Percentiles rank a stretch among this genome's conserved stretches.
These are phyloP conservation scores for Beauveria sp. DNA, from an alignment of 2,329 filamentous ascomycete species.

Conservation along the genomic window DNA sequence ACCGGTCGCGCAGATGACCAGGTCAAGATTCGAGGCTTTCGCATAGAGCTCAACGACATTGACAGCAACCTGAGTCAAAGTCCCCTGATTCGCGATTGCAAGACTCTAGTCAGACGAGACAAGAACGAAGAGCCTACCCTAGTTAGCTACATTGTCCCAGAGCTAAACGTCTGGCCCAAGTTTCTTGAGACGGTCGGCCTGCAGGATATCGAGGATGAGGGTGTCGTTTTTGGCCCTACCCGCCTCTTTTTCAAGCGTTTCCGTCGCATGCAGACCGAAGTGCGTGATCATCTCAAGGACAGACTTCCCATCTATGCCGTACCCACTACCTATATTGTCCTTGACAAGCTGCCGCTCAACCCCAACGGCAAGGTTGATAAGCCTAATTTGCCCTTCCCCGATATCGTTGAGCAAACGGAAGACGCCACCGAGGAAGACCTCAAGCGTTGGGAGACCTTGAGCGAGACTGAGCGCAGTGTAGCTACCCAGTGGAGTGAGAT, in stretches of 20 bases:
- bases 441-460: constrained; percentile 44
- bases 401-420: constrained; percentile 50
- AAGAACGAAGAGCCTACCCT: constrained; percentile 60
- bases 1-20: constrained; percentile 76
- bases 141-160: constrained; percentile 85
- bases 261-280: constrained; percentile 38
- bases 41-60: constrained; percentile 91
- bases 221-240: constrained; percentile 34
- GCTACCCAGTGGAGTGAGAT: constrained; percentile 58
- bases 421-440: constrained; percentile 28
- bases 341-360: constrained; percentile 55
- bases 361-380: constrained; percentile 77
- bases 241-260: constrained; percentile 38
- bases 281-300: constrained; percentile 60
- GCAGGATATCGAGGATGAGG: constrained; percentile 49
- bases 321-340: constrained; percentile 26
- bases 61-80: constrained; percentile 73
- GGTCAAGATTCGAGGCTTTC: constrained; percentile 92
- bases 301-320: constrained; percentile 36
- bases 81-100: constrained; percentile 72
- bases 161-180: constrained; percentile 58
- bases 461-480: constrained; percentile 31
- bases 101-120: constrained; percentile 61
- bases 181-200: constrained; percentile 53
- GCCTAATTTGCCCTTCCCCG: constrained; percentile 71